phyloP scores from a whole-genome alignment of 176 grass and related monocot species.

The Hyparrhenia diplandra region DNA sequence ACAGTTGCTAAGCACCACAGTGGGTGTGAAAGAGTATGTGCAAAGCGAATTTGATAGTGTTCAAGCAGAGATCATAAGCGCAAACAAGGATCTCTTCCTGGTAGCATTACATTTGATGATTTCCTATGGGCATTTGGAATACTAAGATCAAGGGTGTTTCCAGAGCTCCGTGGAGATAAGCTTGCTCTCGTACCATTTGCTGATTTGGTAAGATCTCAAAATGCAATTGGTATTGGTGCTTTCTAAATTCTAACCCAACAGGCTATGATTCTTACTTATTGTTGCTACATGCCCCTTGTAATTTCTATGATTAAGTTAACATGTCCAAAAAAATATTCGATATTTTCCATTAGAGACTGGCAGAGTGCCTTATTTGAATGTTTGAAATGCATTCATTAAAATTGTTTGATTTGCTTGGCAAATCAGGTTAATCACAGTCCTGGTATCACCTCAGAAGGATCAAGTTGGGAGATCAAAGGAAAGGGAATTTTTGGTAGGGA shows the following conservation, averaged over 20 bases:
- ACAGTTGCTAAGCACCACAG: slow-evolving; percentile 81
- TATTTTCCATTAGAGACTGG: background rate
- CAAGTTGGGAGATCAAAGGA: slow-evolving; percentile 90
- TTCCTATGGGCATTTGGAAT: slow-evolving; percentile 92
- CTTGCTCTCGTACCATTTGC: slow-evolving; percentile 92
- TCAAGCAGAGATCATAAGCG: slow-evolving; percentile 57
- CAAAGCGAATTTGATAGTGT: slow-evolving; percentile 70
- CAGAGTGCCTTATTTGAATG: background rate
- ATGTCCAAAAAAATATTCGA: background rate
- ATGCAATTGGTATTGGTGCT: background rate
- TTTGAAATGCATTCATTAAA: slow-evolving; percentile 2
- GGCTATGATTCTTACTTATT: background rate
- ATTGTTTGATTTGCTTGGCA: slow-evolving; percentile 19
- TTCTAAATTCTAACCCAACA: background rate
- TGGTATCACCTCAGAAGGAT: slow-evolving; percentile 56
- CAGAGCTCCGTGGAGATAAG: slow-evolving; percentile 75
- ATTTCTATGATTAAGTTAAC: background rate
- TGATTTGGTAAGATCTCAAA: slow-evolving; percentile 66
- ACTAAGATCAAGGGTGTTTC: slow-evolving; percentile 87
- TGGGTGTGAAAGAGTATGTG: slow-evolving; percentile 83
- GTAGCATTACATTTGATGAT: slow-evolving; percentile 58
- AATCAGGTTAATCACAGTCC: slow-evolving; percentile 80
- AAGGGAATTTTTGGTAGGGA: slow-evolving; percentile 78
- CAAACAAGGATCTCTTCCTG: slow-evolving; percentile 69
- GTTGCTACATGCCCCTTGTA: background rate